Conservation (phyloP, 2,329 filamentous ascomycete genomes). For the Aspergillus persii region DNA sequence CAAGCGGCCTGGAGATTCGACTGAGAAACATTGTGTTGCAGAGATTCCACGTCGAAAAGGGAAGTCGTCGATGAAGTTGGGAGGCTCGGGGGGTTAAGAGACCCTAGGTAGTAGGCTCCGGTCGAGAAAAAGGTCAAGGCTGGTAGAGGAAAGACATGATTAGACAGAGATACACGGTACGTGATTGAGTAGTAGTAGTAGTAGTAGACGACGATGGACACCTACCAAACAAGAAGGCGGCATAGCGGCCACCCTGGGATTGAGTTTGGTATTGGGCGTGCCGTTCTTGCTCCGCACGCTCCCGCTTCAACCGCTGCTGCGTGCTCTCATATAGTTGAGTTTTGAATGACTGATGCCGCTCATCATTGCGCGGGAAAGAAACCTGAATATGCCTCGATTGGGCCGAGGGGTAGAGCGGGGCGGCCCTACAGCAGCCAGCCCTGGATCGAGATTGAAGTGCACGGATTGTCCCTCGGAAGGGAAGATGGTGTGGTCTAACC, state of each 20-base stretch:
- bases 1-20: constrained; percentile 63
- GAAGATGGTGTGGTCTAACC: constrained; percentile 18
- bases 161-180: constrained; percentile 8
- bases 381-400: constrained; percentile 23
- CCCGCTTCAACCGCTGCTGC: constrained; percentile 55
- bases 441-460: constrained; percentile 12
- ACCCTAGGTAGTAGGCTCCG: constrained; percentile 57
- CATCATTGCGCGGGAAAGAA: constrained; percentile 20
- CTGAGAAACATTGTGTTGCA: constrained; percentile 55
- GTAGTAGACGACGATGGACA: neutral
- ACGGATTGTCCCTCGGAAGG: constrained; percentile 20
- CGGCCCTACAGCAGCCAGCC: constrained; percentile 4
- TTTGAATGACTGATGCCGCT: constrained; percentile 52
- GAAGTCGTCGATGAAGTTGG: constrained; percentile 56
- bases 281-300: constrained; percentile 56
- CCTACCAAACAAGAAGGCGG: constrained; percentile 38
- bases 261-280: constrained; percentile 47
- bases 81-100: constrained; percentile 46
- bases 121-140: constrained; percentile 52
- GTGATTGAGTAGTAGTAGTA: neutral
- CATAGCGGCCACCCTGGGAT: constrained; percentile 38
- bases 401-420: neutral
- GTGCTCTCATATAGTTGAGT: constrained; percentile 63
- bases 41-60: constrained; percentile 48
- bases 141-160: constrained; percentile 26